Percentiles rank a stretch among this genome's conserved stretches.
phyloP scores from a whole-genome alignment of 495 filamentous ascomycete genomes.

The Aspergillus cavernicola region DNA sequence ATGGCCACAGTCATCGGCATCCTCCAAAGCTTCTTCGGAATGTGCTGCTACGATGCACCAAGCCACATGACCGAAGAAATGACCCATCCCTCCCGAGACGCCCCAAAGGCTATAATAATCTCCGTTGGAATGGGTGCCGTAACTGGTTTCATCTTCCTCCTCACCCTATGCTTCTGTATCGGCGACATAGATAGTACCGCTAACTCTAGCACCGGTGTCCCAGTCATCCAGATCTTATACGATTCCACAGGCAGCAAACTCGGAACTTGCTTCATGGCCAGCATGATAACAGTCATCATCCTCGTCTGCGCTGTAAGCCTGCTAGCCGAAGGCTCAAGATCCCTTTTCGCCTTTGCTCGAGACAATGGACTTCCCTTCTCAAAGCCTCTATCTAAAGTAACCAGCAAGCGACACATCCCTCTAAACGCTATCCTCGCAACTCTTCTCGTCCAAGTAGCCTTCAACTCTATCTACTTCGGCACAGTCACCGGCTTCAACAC shows the following conservation, averaged over 20 bases:
- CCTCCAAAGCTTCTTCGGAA: slow-evolving; percentile 49
- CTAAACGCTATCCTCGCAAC: slow-evolving; percentile 43
- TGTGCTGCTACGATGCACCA: slow-evolving; percentile 45
- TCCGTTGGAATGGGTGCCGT: slow-evolving; percentile 17
- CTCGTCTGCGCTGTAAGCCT: slow-evolving; percentile 40
- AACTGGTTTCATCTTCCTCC: slow-evolving; percentile 50
- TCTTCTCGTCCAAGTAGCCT: slow-evolving; percentile 41
- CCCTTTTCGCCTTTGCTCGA: slow-evolving; percentile 47
- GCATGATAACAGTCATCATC: slow-evolving; percentile 41
- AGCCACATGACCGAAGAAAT: slow-evolving; percentile 35
- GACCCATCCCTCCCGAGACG: slow-evolving; percentile 22
- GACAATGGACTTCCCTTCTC: slow-evolving; percentile 50
- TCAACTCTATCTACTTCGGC: slow-evolving; percentile 54
- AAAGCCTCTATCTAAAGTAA: slow-evolving; percentile 36
- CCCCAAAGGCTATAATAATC: slow-evolving; percentile 20
- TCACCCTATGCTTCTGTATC: slow-evolving; percentile 50
- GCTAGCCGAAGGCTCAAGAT: slow-evolving; percentile 43
- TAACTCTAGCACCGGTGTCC: slow-evolving; percentile 40
- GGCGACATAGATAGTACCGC: slow-evolving; percentile 43
- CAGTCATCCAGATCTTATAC: slow-evolving; percentile 42
- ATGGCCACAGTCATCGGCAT: slow-evolving; percentile 49
- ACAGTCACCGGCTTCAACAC: slow-evolving; percentile 52
- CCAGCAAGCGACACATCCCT: slow-evolving; percentile 36
- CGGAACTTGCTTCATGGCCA: slow-evolving; percentile 41
- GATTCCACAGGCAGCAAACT: slow-evolving; percentile 42